phyloP scores from a whole-genome alignment of 2,329 filamentous ascomycete species.

The Fusarium piperis region DNA sequence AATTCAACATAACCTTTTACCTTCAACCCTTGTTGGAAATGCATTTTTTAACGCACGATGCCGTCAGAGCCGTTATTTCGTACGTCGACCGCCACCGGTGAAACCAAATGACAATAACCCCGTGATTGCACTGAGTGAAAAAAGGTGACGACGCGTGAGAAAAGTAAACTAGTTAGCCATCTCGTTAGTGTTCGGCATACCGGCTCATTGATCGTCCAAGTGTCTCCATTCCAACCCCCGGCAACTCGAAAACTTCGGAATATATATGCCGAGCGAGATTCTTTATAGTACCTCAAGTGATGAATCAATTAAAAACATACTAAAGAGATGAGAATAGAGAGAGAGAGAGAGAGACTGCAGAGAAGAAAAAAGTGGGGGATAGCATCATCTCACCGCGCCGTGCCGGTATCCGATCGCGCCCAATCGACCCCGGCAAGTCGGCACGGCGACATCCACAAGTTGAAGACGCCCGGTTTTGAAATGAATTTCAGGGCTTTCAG shows the following conservation, averaged over 20 bases:
- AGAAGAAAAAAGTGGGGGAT: constrained; percentile 31
- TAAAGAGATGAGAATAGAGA: neutral
- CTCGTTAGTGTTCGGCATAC: constrained; percentile 9
- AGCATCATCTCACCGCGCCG: constrained; percentile 44
- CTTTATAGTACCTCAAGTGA: neutral
- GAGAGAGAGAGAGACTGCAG: neutral
- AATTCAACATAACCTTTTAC: neutral
- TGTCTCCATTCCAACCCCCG: constrained; percentile 1
- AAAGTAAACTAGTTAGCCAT: neutral
- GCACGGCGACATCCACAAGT: constrained; percentile 41
- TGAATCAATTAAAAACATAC: neutral
- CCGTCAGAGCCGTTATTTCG: constrained; percentile 32
- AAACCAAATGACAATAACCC: neutral
- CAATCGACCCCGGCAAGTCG: constrained; percentile 45
- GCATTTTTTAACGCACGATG: constrained; percentile 1
- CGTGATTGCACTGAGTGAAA: neutral
- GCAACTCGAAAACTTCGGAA: constrained; percentile 8
- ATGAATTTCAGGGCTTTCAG: neutral
- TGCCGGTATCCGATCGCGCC: constrained; percentile 44
- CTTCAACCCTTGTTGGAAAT: neutral
- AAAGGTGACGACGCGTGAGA: neutral
- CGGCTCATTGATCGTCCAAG: constrained; percentile 10
- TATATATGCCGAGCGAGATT: constrained; percentile 20
- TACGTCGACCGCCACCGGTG: neutral
- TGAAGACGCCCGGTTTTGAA: constrained; percentile 29